A percentile compares a stretch with the other conserved stretches of the same genome.
Evolutionary conservation across 1,139 yeast genomes (phyloP).

Genomic region (Fermentozyma sake): DNA sequence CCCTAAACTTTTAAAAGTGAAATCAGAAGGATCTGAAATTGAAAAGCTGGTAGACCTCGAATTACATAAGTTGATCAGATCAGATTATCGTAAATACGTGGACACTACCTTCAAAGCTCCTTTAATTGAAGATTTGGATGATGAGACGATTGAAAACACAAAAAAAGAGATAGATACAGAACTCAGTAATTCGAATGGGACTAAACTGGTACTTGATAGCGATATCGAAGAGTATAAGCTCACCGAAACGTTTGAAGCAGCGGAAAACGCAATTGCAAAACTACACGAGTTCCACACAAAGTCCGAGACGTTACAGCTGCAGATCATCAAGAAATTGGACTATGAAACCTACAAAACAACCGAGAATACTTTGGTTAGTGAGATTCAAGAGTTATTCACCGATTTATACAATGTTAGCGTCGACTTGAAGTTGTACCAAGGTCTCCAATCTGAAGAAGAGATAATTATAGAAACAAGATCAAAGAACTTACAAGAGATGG

Average conservation of each 20-base stretch:
- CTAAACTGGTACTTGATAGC: constrained; percentile 8
- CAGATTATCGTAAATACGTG: constrained; percentile 42
- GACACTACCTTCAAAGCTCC: constrained; percentile 18
- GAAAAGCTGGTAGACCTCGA: constrained; percentile 30
- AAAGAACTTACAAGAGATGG: constrained; percentile 31
- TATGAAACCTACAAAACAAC: background rate
- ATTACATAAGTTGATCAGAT: constrained; percentile 33
- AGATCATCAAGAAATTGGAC: background rate
- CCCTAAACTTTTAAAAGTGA: constrained; percentile 14
- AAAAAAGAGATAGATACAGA: constrained; percentile 27
- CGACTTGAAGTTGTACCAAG: constrained; percentile 17
- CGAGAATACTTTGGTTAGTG: constrained; percentile 16
- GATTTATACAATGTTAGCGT: constrained; percentile 20
- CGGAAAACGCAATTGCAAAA: constrained; percentile 10
- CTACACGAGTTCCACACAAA: constrained; percentile 13
- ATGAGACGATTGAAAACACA: constrained; percentile 23
- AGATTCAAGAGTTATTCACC: constrained; percentile 17
- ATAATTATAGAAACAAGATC: constrained; percentile 24
- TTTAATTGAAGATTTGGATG: constrained; percentile 39
- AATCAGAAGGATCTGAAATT: constrained; percentile 4
- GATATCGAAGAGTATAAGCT: constrained; percentile 9
- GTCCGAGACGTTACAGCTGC: background rate
- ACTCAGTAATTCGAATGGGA: constrained; percentile 7
- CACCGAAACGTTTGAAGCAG: constrained; percentile 12
- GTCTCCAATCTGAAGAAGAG: constrained; percentile 23